Evolutionary conservation across 176 grass and related monocot genomes (phyloP), one percentile per base, ranked within the genome.

Genomic region (Chrysopogon serrulatus): DNA sequence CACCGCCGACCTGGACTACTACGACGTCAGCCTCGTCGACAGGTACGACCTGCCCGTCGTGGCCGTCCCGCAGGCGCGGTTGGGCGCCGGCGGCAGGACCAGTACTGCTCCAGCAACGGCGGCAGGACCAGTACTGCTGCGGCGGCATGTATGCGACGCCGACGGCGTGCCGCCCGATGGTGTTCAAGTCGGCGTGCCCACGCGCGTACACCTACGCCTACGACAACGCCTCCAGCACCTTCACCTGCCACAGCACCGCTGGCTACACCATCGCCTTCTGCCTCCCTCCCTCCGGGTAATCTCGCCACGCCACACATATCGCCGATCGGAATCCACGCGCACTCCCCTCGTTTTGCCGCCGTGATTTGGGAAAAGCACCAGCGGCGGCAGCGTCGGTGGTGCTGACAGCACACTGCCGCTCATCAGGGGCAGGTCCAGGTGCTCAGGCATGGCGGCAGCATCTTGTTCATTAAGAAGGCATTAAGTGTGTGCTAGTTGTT

Each of bases 211-310:
- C 91, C 89, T 98, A 98, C 43, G 96, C 96, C 19, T 98, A 91
- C 48, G 93, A 98, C 27, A 93, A 98, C 61, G 49, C 65, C 34
- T 82, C 80, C 12, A 98, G 96, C 91, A 95, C 80, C 73, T 98
- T 93, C 91, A 98, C 96, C 36, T 95, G 93, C 87, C 65, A 24
- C 42, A 74, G 61, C 59, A 87, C 92, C 39, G 89, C 45, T 36
- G 93, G 83, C 78, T 98, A 98, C 85, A 85, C 89, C 87, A 90
- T 95, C 43, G 80, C 88, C n/a, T 98, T 98, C 91, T 98, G 96
- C 85, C 73, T 94, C 49, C 71, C 87, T 54, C 23, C 71, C 40
- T 73, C 86, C 39, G 77, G 86, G 90, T 95, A 83, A 80, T 40
- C 16, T n/a, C n/a, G n/a, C n/a, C n/a, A n/a, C n/a, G n/a, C n/a